phyloP scores from a whole-genome alignment of 2,329 filamentous ascomycete species.

The Coniella lustricola region DNA sequence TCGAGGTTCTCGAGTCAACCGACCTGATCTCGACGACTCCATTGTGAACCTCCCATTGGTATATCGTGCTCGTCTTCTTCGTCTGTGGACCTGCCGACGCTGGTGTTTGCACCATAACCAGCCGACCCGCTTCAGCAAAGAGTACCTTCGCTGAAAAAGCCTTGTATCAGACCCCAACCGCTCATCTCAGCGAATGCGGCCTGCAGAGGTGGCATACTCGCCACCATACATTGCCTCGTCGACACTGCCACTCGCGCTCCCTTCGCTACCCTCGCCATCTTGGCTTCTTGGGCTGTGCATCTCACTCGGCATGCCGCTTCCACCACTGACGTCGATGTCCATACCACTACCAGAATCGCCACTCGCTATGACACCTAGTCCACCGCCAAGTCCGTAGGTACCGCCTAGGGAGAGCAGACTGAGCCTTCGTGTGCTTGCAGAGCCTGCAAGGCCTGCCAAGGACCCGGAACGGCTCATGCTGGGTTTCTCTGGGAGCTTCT shows the following conservation, averaged over 20 bases:
- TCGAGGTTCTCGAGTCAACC: not conserved
- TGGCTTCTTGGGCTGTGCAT: conserved; percentile 43
- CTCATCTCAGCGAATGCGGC: not conserved
- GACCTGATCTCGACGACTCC: not conserved
- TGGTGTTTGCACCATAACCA: not conserved
- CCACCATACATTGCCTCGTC: conserved; percentile 51
- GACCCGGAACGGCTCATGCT: conserved; percentile 51
- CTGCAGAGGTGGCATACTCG: conserved; percentile 22
- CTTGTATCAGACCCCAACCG: not conserved
- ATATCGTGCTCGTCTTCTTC: not conserved
- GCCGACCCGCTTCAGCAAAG: conserved; percentile 16
- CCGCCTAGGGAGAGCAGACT: conserved; percentile 32
- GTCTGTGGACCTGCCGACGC: too few species aligned
- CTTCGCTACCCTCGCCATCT: conserved; percentile 22
- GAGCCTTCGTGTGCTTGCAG: conserved; percentile 32
- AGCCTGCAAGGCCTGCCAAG: conserved; percentile 41
- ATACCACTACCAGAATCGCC: conserved; percentile 21
- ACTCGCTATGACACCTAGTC: conserved; percentile 19
- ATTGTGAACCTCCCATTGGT: not conserved
- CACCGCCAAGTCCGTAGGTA: conserved; percentile 17
- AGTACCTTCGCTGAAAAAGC: conserved; percentile 18
- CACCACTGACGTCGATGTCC: conserved; percentile 28
- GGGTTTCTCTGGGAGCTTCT: conserved; percentile 65
- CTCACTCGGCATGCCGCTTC: conserved; percentile 38
- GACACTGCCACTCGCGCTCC: conserved; percentile 37